Conservation (phyloP, 306 rosid genomes). For the Trichosanthes cucumerina region DNA sequence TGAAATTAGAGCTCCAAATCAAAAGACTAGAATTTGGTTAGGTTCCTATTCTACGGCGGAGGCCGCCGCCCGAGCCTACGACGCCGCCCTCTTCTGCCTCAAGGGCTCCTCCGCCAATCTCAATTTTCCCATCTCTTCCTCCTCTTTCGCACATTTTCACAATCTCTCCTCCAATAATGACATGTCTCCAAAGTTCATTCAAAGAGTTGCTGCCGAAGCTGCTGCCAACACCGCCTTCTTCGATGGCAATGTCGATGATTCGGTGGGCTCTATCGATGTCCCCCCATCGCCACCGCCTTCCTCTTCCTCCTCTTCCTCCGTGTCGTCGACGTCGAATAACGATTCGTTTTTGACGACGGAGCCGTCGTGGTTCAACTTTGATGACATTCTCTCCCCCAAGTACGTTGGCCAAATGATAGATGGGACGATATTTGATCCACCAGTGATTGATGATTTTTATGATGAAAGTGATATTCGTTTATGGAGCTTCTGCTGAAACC, state of each 20-base stretch:
- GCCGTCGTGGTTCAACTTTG: constrained; percentile 47
- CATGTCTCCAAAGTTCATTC: constrained; percentile 87
- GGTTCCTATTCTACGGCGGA: constrained; percentile 93
- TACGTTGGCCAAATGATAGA: constrained; percentile 54
- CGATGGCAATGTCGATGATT: not conserved
- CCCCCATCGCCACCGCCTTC: constrained; percentile 18
- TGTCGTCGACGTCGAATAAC: constrained; percentile 33
- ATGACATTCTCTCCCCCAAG: constrained; percentile 38
- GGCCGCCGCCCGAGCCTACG: constrained; percentile 98
- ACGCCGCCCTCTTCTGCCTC: constrained; percentile 90
- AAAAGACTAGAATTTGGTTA: constrained; percentile 92
- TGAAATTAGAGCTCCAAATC: constrained; percentile 94
- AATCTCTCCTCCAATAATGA: not conserved
- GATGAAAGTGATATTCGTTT: constrained; percentile 72
- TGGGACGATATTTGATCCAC: constrained; percentile 49
- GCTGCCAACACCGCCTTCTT: constrained; percentile 38
- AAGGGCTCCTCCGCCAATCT: constrained; percentile 81
- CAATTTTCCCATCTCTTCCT: constrained; percentile 49
- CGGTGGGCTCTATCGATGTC: not conserved
- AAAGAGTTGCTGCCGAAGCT: constrained; percentile 67
- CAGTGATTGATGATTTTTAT: constrained; percentile 36
- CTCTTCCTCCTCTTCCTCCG: constrained; percentile 34
- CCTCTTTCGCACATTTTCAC: constrained; percentile 10
- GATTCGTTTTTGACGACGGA: constrained; percentile 24
- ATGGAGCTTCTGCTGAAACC: constrained; percentile 77